phyloP scores from a whole-genome alignment of 208 protist species.

The Acanthamoeba pearcei region DNA sequence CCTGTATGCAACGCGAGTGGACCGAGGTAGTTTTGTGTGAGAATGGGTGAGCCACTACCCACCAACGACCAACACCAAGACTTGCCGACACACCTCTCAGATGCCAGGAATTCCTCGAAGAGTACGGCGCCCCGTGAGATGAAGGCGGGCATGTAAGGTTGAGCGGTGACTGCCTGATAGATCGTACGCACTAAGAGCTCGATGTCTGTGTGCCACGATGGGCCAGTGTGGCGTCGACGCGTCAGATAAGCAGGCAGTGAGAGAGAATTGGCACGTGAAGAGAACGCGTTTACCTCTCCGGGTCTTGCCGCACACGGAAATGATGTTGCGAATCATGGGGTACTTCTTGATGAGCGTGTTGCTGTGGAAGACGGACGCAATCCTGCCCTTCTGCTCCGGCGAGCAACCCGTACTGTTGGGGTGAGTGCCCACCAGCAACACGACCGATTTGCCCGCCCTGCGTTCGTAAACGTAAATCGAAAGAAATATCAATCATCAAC shows the following conservation, averaged over 20 bases:
- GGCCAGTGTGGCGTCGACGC: not conserved
- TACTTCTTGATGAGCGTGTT: conserved; percentile 58
- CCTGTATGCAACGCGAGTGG: not conserved
- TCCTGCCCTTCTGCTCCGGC: conserved; percentile 34
- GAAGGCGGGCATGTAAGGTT: conserved; percentile 67
- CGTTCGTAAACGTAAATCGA: not conserved
- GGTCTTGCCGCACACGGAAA: not conserved
- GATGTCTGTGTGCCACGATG: conserved; percentile 15
- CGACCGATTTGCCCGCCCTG: conserved; percentile 43
- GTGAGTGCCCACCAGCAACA: conserved; percentile 65
- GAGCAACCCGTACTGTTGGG: not conserved
- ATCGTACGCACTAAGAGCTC: conserved; percentile 10
- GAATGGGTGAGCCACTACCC: not conserved
- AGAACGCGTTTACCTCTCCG: not conserved
- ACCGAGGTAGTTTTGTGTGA: not conserved
- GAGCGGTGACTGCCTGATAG: conserved; percentile 16
- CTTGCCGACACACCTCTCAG: not conserved
- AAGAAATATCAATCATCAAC: not conserved
- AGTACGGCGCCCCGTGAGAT: conserved; percentile 64
- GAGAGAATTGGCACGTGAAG: not conserved
- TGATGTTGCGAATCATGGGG: conserved; percentile 51
- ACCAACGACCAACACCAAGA: not conserved
- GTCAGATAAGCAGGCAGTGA: not conserved
- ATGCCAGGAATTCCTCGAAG: conserved; percentile 54
- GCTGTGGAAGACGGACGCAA: conserved; percentile 33